phyloP scores from a whole-genome alignment of 2,329 filamentous ascomycete genomes.

The Purpureocillium lavendulum region DNA sequence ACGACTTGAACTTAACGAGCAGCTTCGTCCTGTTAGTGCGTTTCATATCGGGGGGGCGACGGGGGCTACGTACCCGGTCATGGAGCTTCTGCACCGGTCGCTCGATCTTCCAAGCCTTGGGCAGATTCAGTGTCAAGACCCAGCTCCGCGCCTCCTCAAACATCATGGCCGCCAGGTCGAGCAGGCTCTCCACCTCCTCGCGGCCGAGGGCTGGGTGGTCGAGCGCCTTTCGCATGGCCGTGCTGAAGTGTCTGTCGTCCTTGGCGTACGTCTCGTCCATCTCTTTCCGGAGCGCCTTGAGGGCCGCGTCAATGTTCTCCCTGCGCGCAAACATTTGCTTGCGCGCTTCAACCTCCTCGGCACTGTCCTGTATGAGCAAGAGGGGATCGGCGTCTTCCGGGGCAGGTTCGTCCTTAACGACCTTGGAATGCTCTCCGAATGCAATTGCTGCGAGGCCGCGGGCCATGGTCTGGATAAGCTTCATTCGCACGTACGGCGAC shows the following conservation, averaged over 20 bases:
- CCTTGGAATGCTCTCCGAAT: slow-evolving; percentile 49
- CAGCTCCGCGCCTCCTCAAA: slow-evolving; percentile 35
- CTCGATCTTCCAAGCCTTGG: slow-evolving; percentile 31
- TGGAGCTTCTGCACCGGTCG: slow-evolving; percentile 24
- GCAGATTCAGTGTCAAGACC: slow-evolving; percentile 31
- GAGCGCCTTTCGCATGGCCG: slow-evolving; percentile 33
- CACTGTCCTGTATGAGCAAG: slow-evolving; percentile 33
- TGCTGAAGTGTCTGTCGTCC: slow-evolving; percentile 29
- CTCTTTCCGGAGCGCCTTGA: slow-evolving; percentile 32
- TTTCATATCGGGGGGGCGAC: not conserved
- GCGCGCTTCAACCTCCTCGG: slow-evolving; percentile 45
- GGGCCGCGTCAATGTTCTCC: slow-evolving; percentile 51
- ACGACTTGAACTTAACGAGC: slow-evolving; percentile 28
- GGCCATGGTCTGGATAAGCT: slow-evolving; percentile 50
- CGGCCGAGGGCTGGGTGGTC: slow-evolving; percentile 30
- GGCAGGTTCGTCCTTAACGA: slow-evolving; percentile 28
- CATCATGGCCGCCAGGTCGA: slow-evolving; percentile 37
- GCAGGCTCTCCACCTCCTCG: slow-evolving; percentile 30
- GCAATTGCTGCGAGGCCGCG: slow-evolving; percentile 55
- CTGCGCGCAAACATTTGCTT: slow-evolving; percentile 58
- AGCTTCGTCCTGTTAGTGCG: slow-evolving; percentile 20
- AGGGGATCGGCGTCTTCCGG: slow-evolving; percentile 27
- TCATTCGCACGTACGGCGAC: slow-evolving; percentile 54
- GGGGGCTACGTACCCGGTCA: slow-evolving; percentile 22
- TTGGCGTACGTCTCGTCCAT: slow-evolving; percentile 32